Conservation (phyloP, 2,329 filamentous ascomycete genomes). For the Tolypocladium tropicale region DNA sequence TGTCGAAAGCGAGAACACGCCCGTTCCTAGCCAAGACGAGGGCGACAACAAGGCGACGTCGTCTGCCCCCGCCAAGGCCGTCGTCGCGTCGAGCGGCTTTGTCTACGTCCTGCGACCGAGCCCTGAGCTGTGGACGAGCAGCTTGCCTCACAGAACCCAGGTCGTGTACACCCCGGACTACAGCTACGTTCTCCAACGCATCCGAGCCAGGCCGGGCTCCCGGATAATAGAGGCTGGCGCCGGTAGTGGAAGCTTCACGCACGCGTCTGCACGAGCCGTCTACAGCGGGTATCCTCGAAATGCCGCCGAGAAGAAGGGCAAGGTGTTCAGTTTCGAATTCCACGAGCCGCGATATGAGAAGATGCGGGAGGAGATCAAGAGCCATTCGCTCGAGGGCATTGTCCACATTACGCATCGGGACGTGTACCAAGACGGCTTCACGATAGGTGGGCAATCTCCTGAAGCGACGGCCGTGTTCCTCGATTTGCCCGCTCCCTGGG, state of each 20-base stretch:
- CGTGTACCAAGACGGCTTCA: slow-evolving; percentile 67
- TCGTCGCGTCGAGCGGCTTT: slow-evolving; percentile 56
- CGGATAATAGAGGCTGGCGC: slow-evolving; percentile 71
- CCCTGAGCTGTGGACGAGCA: slow-evolving; percentile 73
- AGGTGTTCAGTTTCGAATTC: slow-evolving; percentile 76
- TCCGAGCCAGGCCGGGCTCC: slow-evolving; percentile 63
- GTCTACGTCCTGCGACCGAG: slow-evolving; percentile 70
- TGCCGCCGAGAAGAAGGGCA: slow-evolving; percentile 42
- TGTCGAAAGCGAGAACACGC: slow-evolving; percentile 32
- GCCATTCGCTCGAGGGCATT: slow-evolving; percentile 53
- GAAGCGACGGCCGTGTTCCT: slow-evolving; percentile 65
- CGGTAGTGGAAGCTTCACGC: slow-evolving; percentile 76
- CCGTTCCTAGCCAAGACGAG: slow-evolving; percentile 22
- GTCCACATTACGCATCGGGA: slow-evolving; percentile 70
- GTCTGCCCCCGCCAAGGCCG: slow-evolving; percentile 32
- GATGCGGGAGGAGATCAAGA: slow-evolving; percentile 57
- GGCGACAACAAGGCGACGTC: slow-evolving; percentile 18
- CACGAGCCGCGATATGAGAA: slow-evolving; percentile 62
- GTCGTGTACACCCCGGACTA: slow-evolving; percentile 84
- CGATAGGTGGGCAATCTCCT: slow-evolving; percentile 48
- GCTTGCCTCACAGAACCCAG: slow-evolving; percentile 71
- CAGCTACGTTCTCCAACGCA: slow-evolving; percentile 70
- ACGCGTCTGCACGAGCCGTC: slow-evolving; percentile 65
- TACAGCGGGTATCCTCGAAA: slow-evolving; percentile 57
- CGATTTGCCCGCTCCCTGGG: slow-evolving; percentile 73